Conservation (phyloP, 2,329 filamentous ascomycete genomes). For the Grosmannia huntii region DNA sequence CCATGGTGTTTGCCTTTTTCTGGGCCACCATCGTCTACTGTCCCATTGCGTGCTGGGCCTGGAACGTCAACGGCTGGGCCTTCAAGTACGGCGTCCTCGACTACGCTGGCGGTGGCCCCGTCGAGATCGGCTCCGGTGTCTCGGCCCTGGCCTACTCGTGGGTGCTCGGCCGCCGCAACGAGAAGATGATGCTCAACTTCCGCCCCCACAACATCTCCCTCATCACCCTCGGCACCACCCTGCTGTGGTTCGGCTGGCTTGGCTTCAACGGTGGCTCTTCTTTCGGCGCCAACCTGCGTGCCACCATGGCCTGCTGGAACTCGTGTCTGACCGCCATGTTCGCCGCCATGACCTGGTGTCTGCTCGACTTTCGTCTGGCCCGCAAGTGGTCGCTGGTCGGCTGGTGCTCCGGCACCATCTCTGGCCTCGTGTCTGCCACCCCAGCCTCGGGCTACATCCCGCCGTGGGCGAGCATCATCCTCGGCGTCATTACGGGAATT, state of each 20-base stretch:
- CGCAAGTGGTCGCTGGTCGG: conserved; percentile 82
- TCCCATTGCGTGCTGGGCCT: conserved; percentile 90
- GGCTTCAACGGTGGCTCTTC: conserved; percentile 96
- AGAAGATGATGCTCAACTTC: conserved; percentile 99
- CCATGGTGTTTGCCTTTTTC: conserved; percentile 90
- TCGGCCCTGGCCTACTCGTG: conserved; percentile 90
- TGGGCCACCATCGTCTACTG: conserved; percentile 98
- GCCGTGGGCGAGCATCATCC: conserved; percentile 52
- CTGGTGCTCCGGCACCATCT: conserved; percentile 61
- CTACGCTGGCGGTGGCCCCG: conserved; percentile 90
- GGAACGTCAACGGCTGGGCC: conserved; percentile 90
- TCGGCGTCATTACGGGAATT: conserved; percentile 54
- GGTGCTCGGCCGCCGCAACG: conserved; percentile 90
- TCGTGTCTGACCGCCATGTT: conserved; percentile 89
- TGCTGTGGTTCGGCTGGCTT: conserved; percentile 98
- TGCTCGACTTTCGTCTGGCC: conserved; percentile 89
- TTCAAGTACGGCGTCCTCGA: conserved; percentile 86
- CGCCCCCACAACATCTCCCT: conserved; percentile 96
- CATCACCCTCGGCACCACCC: conserved; percentile 86
- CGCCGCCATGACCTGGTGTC: conserved; percentile 81
- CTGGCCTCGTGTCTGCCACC: conserved; percentile 56
- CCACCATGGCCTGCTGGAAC: conserved; percentile 97
- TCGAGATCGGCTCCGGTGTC: conserved; percentile 91
- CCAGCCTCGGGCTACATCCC: conserved; percentile 56
- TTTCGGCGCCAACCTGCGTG: conserved; percentile 87